Evolutionary conservation across 805 yeast species (phyloP).

Genomic region (Metschnikowia matae): DNA sequence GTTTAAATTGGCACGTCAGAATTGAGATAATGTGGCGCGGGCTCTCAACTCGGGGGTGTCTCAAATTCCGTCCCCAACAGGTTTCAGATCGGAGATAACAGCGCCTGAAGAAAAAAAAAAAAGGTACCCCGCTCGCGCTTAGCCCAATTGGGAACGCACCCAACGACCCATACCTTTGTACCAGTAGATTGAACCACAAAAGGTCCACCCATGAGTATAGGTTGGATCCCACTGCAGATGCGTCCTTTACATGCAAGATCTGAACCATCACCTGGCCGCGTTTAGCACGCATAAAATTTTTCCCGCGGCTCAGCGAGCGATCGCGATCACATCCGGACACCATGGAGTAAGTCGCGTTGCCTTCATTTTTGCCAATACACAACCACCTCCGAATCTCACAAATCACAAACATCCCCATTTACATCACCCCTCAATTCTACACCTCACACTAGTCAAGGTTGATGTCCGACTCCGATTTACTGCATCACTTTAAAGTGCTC

Average conservation of each 20-base stretch:
- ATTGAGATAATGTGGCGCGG: too few species aligned
- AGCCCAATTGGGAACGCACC: too few species aligned
- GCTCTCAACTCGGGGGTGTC: too few species aligned
- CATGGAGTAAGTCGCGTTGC: conserved; percentile 1
- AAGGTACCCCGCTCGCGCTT: too few species aligned
- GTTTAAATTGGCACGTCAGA: too few species aligned
- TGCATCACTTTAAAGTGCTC: conserved; percentile 46
- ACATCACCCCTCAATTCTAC: neutral
- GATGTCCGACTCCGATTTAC: conserved; percentile 28
- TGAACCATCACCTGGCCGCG: neutral
- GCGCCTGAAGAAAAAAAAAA: too few species aligned
- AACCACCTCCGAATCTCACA: neutral
- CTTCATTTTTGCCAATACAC: neutral
- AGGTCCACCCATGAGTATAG: too few species aligned
- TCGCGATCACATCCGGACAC: neutral
- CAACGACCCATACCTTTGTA: too few species aligned
- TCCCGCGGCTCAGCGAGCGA: neutral
- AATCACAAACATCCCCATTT: neutral
- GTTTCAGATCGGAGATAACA: too few species aligned
- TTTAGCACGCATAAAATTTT: neutral
- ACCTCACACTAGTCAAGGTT: neutral
- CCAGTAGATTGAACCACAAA: neutral
- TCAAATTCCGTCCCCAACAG: too few species aligned
- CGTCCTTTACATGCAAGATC: neutral
- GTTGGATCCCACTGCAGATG: too few species aligned